These are phyloP conservation scores for Aspergillus incahuasiensis DNA, from an alignment of 495 filamentous ascomycete genomes.

Conservation along the genomic window DNA sequence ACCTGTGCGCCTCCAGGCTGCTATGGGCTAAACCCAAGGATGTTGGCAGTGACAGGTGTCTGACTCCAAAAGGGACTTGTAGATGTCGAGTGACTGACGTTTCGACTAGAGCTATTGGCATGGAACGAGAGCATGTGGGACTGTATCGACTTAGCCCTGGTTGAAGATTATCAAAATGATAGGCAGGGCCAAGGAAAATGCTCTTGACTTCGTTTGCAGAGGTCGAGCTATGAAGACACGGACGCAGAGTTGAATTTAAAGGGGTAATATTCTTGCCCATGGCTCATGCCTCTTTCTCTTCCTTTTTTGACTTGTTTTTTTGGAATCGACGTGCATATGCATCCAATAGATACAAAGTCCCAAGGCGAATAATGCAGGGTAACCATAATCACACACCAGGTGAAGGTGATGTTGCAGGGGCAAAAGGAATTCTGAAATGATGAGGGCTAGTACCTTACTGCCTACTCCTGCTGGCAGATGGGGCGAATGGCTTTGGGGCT, in stretches of 20 bases:
- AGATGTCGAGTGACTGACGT: too few relatives aligned
- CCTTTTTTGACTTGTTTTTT: not conserved
- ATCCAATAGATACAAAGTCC: conserved; percentile 11
- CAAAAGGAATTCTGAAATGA: not conserved
- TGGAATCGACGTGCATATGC: conserved; percentile 7
- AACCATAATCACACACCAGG: conserved; percentile 11
- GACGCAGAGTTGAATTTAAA: conserved; percentile 12
- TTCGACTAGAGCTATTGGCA: too few relatives aligned
- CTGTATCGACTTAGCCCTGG: not conserved
- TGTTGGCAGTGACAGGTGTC: not conserved
- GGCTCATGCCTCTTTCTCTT: not conserved
- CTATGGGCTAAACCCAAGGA: not conserved
- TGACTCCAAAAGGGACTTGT: not conserved
- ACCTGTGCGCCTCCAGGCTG: not conserved
- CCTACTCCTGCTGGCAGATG: not conserved
- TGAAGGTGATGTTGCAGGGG: not conserved
- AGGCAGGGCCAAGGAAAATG: not conserved
- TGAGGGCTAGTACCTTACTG: not conserved
- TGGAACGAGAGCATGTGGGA: too few relatives aligned
- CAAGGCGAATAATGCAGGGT: conserved; percentile 20
- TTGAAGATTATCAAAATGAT: not conserved
- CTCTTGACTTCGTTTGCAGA: not conserved
- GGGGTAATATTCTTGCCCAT: conserved; percentile 1
- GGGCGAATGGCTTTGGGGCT: not conserved
- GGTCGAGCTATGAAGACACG: not conserved